phyloP scores from a whole-genome alignment of 805 yeast species.

The Candida tibetensis region DNA sequence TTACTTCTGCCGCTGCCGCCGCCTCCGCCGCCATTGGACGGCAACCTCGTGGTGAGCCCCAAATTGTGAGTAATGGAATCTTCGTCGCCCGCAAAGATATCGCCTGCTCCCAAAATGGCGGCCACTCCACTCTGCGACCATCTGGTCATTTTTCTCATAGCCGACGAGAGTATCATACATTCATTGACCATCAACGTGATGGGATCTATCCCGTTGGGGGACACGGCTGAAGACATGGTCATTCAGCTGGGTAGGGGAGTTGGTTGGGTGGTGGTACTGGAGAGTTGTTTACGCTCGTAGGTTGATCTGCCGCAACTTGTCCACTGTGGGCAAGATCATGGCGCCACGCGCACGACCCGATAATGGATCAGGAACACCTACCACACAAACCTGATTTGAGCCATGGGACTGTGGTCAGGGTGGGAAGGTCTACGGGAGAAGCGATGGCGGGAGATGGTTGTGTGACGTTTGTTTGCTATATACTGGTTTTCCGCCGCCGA shows the following conservation, averaged over 20 bases:
- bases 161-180: constrained; percentile 79
- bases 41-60: constrained; percentile 15
- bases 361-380: too few species aligned
- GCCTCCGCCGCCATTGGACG: constrained; percentile 28
- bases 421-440: background rate
- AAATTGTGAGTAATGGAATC: constrained; percentile 26
- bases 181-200: constrained; percentile 83
- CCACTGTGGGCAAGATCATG: background rate
- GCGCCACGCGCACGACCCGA: background rate
- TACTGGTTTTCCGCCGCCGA: too few species aligned
- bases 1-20: constrained; percentile 25
- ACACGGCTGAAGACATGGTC: background rate
- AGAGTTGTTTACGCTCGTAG: too few species aligned
- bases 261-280: background rate
- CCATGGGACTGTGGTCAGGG: too few species aligned
- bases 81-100: constrained; percentile 45
- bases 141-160: constrained; percentile 73
- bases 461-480: background rate
- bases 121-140: constrained; percentile 81
- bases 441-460: background rate
- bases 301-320: background rate
- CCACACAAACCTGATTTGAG: too few species aligned
- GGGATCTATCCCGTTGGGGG: constrained; percentile 56
- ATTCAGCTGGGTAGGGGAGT: background rate
- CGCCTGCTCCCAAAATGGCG: constrained; percentile 71